phyloP scores from a whole-genome alignment of 2,329 filamentous ascomycete genomes.

The Cercospora sesami region DNA sequence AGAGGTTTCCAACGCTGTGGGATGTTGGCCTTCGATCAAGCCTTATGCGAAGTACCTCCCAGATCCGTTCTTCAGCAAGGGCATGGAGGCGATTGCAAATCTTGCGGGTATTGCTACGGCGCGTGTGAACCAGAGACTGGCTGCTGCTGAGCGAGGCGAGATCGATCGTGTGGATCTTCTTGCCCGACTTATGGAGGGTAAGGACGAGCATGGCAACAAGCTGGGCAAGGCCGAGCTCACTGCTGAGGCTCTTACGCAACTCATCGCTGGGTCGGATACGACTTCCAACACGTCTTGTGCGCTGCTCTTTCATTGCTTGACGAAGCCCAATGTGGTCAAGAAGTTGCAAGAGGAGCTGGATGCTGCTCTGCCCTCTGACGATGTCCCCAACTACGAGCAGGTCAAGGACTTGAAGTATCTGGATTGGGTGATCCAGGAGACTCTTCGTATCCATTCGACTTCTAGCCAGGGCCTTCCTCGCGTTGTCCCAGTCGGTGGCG shows the following conservation, averaged over 20 bases:
- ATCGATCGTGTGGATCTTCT: constrained; percentile 75
- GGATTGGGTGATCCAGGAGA: constrained; percentile 74
- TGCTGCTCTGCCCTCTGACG: constrained; percentile 59
- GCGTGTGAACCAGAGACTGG: constrained; percentile 71
- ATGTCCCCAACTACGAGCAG: constrained; percentile 69
- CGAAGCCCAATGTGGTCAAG: constrained; percentile 67
- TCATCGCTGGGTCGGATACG: constrained; percentile 78
- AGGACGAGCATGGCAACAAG: constrained; percentile 74
- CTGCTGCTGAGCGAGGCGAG: constrained; percentile 57
- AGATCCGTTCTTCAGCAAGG: constrained; percentile 41
- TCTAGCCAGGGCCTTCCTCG: constrained; percentile 83
- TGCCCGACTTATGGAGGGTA: constrained; percentile 79
- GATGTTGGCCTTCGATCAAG: constrained; percentile 71
- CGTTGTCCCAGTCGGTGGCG: constrained; percentile 65
- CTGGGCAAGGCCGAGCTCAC: constrained; percentile 79
- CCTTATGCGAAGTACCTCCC: constrained; percentile 75
- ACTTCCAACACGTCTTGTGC: constrained; percentile 81
- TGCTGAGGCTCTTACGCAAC: constrained; percentile 83
- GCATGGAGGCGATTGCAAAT: constrained; percentile 58
- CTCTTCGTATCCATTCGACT: constrained; percentile 81
- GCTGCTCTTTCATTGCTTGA: constrained; percentile 72
- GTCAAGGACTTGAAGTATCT: constrained; percentile 77
- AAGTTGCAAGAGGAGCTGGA: constrained; percentile 80
- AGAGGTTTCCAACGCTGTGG: constrained; percentile 76
- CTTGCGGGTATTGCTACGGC: constrained; percentile 87